Base-by-base conservation (phyloP, 305 asterid species). In the Solanum hybrid region DNA sequence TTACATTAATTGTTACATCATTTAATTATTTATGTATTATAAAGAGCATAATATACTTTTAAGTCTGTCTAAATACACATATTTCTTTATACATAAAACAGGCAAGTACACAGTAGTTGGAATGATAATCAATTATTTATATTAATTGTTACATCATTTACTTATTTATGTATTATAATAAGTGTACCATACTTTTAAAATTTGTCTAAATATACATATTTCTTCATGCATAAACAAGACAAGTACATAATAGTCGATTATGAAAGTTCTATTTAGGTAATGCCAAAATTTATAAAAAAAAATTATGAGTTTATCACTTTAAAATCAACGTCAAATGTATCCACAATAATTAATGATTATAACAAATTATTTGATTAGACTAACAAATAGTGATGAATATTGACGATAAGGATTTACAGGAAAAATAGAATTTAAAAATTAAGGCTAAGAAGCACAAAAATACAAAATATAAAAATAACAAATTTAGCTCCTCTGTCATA, bases 321-420 rank as follows among this genome's bases (percentile, higher is more conserved):
- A 61, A 61, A 61, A 61, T 61, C 74, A 64, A 64, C 29, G 22
- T 8, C 29, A 64, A 64, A 1, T 42, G 61, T 5, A 42, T 42
- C 61, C 20, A 42, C 61, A 29, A 74, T 16, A 29, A 74, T 8
- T 74, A 29, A 26, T 3, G 5, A 28, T 61, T 20, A 61, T 20
- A 20, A 3, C 26, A 61, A 61, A 20, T 7, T 7, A 3, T 8
- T 61, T 61, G 24, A 61, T 74, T 74, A 13, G 18, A 28, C 2
- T 14, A 74, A 28, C 36, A 29, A 28, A 6, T 73, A 73, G 2
- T 12, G 2, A 11, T 73, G 34, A 28, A 73, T 28, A 28, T 1
- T 12, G 10, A 28, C 2, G 0, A 74, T 29, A 14, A 74, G n/a
- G 8, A 73, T 73, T 28, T 28, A 28, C 11, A 2, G 0, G 6